Conservation (phyloP, 768 basidiomycete species). For the Lenzites betulinus region DNA sequence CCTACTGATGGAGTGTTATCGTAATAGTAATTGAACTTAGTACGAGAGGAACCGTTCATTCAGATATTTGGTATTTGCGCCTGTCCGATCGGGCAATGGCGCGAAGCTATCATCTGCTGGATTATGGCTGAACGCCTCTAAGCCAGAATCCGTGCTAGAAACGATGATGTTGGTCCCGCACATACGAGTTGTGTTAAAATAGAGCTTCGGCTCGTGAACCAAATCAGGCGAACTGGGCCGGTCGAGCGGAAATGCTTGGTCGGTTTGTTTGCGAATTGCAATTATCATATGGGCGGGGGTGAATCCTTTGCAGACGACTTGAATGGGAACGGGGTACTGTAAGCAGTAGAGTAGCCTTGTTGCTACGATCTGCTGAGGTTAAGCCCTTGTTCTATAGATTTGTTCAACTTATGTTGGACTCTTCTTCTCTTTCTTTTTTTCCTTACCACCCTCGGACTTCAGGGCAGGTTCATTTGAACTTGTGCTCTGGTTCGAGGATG, state of each 20-base stretch:
- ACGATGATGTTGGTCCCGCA: constrained; percentile 71
- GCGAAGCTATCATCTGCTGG: constrained; percentile 82
- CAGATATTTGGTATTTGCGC: constrained; percentile 82
- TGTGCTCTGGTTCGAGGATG: constrained; percentile 20
- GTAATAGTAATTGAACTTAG: constrained; percentile 80
- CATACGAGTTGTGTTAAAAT: constrained; percentile 64
- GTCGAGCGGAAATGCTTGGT: constrained; percentile 55
- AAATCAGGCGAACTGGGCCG: constrained; percentile 56
- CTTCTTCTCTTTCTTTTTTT: constrained; percentile 37
- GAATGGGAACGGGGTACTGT: constrained; percentile 75
- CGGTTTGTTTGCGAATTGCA: constrained; percentile 57
- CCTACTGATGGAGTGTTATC: constrained; percentile 77
- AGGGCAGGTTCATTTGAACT: constrained; percentile 41
- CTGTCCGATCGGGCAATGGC: constrained; percentile 78
- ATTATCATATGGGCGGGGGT: constrained; percentile 68
- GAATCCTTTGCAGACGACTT: constrained; percentile 82
- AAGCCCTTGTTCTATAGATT: constrained; percentile 73
- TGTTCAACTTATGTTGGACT: constrained; percentile 55
- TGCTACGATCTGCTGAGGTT: constrained; percentile 78
- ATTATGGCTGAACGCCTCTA: constrained; percentile 87
- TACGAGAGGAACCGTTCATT: constrained; percentile 84
- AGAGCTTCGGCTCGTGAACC: constrained; percentile 71
- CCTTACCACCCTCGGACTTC: constrained; percentile 33
- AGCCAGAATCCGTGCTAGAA: constrained; percentile 80
- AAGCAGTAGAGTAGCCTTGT: constrained; percentile 80